Percentiles rank a stretch among this genome's conserved stretches.
Conservation (phyloP, 805 yeast species). For the Kodamaea leandrae region DNA sequence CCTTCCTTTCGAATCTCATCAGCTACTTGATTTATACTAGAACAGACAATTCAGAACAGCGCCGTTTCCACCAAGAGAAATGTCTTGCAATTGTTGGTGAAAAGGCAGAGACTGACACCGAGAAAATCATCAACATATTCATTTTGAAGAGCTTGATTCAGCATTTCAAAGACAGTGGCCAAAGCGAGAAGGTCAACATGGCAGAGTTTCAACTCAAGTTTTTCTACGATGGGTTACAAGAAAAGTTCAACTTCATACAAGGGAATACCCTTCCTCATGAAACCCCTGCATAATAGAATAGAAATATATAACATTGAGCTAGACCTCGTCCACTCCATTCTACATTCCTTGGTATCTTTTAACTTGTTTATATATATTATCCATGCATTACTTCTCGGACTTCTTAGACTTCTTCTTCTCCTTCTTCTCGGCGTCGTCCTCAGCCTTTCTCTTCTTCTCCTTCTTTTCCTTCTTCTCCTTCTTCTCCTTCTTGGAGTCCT, state of each 20-base stretch:
- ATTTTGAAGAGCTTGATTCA: conserved; percentile 17
- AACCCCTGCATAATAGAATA: too few relatives aligned
- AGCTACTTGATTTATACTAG: conserved; percentile 16
- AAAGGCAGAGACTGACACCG: conserved; percentile 17
- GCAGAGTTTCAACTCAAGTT: conserved; percentile 19
- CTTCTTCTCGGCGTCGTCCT: conserved; percentile 34
- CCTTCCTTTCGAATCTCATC: conserved; percentile 19
- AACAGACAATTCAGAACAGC: conserved; percentile 15
- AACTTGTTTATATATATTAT: neutral
- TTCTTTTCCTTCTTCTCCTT: conserved; percentile 47
- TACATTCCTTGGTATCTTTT: neutral
- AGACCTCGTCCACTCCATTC: neutral
- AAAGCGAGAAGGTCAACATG: conserved; percentile 20
- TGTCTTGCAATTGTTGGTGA: conserved; percentile 16
- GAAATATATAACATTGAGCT: too few relatives aligned
- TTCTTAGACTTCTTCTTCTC: conserved; percentile 8
- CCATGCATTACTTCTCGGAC: conserved; percentile 7
- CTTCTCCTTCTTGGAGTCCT: conserved; percentile 55
- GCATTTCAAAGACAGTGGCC: conserved; percentile 17
- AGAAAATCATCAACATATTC: conserved; percentile 19
- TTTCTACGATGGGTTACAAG: conserved; percentile 8
- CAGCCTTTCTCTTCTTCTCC: conserved; percentile 42
- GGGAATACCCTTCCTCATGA: conserved; percentile 5
- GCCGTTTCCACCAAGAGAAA: conserved; percentile 14
- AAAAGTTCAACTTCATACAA: conserved; percentile 12